These are phyloP conservation scores for Trichoderma asperellum DNA, from an alignment of 2,329 filamentous ascomycete genomes.

Conservation along the genomic window DNA sequence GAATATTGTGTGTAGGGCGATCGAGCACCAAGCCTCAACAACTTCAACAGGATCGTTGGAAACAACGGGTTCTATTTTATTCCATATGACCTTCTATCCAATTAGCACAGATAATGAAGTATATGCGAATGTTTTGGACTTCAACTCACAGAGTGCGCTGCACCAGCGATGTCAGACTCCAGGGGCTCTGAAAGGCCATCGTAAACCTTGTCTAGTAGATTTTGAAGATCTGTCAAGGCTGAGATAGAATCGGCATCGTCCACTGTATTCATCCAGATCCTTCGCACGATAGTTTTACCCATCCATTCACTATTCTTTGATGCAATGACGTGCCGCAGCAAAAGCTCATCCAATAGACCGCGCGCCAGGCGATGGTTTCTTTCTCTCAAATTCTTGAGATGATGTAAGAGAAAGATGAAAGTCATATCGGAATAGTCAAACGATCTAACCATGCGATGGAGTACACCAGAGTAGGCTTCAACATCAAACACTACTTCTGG, in stretches of 20 bases:
- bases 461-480: conserved; percentile 53
- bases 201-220: conserved; percentile 44
- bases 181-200: conserved; percentile 53
- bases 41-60: conserved; percentile 54
- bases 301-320: conserved; percentile 61
- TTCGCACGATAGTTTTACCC: conserved; percentile 69
- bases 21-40: conserved; percentile 71
- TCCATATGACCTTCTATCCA: conserved; percentile 73
- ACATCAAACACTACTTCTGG: conserved; percentile 54
- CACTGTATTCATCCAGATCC: conserved; percentile 66
- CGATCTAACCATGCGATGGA: conserved; percentile 64
- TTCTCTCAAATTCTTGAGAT: conserved; percentile 67
- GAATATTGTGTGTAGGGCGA: conserved; percentile 71
- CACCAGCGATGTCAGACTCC: conserved; percentile 64
- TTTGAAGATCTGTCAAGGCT: conserved; percentile 31
- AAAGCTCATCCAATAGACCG: conserved; percentile 64
- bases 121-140: not conserved
- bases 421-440: conserved; percentile 64
- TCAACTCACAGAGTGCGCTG: conserved; percentile 65
- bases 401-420: conserved; percentile 68
- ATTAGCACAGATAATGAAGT: conserved; percentile 5
- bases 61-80: conserved; percentile 66
- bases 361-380: conserved; percentile 55
- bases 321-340: conserved; percentile 59
- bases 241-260: conserved; percentile 43